A percentile compares a stretch with the other conserved stretches of the same genome.
Evolutionary conservation across 140 eudicot genomes (phyloP).

Genomic region (Flaveria floridana): DNA sequence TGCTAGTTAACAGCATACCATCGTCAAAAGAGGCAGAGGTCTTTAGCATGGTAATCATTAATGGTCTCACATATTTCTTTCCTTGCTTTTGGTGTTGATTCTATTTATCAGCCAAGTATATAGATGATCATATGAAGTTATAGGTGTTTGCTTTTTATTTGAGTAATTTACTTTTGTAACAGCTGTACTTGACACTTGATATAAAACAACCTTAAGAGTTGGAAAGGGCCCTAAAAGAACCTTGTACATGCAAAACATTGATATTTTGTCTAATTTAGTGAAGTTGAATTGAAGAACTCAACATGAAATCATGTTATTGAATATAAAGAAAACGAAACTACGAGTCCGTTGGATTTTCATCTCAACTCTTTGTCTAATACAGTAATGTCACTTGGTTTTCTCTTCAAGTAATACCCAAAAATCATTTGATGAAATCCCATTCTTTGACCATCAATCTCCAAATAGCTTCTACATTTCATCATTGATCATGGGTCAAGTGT

Average conservation of each 20-base stretch:
- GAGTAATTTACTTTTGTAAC: neutral
- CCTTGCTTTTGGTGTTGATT: neutral
- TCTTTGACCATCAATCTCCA: neutral
- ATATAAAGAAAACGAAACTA: no score
- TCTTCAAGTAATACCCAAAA: neutral
- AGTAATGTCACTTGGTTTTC: neutral
- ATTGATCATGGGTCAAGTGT: neutral
- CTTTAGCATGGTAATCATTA: neutral
- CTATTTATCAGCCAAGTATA: slow-evolving; percentile 7
- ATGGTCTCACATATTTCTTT: slow-evolving; percentile 3
- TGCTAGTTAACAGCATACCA: neutral
- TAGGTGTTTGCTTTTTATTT: neutral
- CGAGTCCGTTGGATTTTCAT: no score
- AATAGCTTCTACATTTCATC: neutral
- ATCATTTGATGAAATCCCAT: neutral
- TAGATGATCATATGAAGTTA: neutral
- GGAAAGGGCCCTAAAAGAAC: neutral
- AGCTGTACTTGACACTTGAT: neutral
- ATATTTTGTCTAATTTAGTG: neutral
- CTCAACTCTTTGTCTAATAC: neutral
- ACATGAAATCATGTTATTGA: no score
- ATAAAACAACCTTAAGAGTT: neutral
- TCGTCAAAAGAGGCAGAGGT: neutral
- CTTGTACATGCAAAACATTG: neutral
- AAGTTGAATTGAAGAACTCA: no score